Conservation (phyloP, 306 rosid genomes). For the Arachis stenosperma region DNA sequence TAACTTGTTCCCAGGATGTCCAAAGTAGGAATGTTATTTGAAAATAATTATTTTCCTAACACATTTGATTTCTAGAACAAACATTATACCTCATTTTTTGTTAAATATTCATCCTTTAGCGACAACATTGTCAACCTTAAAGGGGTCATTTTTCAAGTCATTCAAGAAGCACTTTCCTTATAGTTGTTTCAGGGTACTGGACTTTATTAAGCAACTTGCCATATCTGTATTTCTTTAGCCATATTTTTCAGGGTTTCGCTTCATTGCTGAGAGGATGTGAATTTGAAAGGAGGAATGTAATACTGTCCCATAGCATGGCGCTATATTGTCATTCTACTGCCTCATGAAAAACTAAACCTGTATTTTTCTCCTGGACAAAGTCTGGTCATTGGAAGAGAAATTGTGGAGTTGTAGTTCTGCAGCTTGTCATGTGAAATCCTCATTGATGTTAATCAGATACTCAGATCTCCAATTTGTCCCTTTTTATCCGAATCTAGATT, state of each 20-base stretch:
- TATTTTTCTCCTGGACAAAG: slow-evolving; percentile 14
- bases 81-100: not conserved
- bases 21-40: not conserved
- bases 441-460: slow-evolving; percentile 15
- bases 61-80: not conserved
- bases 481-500: not conserved
- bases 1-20: slow-evolving; percentile 3
- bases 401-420: slow-evolving; percentile 9
- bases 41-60: too few relatives aligned
- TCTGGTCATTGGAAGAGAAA: slow-evolving; percentile 4
- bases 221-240: slow-evolving; percentile 2
- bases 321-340: slow-evolving; percentile 2
- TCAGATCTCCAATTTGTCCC: slow-evolving; percentile 7
- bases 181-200: not conserved
- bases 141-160: slow-evolving; percentile 20
- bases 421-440: slow-evolving; percentile 16
- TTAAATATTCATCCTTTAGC: slow-evolving; percentile 14
- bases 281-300: not conserved
- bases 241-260: not conserved
- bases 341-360: not conserved
- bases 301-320: not conserved
- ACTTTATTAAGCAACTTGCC: not conserved
- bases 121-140: slow-evolving; percentile 7
- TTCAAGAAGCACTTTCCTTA: slow-evolving; percentile 1
- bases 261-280: not conserved